Percentiles rank a stretch among this genome's conserved stretches.
These are phyloP conservation scores for Mytilinidion resinicola DNA, from an alignment of 495 filamentous ascomycete genomes.

Conservation along the genomic window DNA sequence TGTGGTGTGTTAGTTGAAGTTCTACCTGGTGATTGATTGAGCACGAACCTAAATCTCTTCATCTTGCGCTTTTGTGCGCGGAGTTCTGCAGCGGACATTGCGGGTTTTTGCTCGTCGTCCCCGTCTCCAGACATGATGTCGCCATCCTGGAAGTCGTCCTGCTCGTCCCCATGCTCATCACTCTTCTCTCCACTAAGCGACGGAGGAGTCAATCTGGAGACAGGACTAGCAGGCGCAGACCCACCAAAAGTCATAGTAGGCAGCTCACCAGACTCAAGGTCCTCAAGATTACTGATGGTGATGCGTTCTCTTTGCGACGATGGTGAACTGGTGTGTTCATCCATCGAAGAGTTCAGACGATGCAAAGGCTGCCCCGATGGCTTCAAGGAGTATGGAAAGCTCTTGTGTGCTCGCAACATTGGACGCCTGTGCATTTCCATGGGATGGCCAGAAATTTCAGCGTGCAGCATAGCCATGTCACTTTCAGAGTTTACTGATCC, in stretches of 20 bases:
- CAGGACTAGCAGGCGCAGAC: slow-evolving; percentile 37
- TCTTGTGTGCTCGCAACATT: slow-evolving; percentile 35
- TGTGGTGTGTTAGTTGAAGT: slow-evolving; percentile 1
- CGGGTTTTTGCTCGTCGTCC: slow-evolving; percentile 48
- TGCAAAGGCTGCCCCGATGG: slow-evolving; percentile 24
- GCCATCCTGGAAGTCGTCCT: slow-evolving; percentile 35
- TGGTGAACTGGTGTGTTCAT: slow-evolving; percentile 8
- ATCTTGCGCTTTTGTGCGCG: slow-evolving; percentile 83
- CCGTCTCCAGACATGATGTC: slow-evolving; percentile 42
- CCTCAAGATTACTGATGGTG: slow-evolving; percentile 27
- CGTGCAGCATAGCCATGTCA: slow-evolving; percentile 30
- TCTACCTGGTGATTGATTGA: not conserved
- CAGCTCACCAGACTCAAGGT: slow-evolving; percentile 19
- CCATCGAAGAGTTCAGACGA: not conserved
- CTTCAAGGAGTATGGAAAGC: slow-evolving; percentile 34
- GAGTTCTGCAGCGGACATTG: slow-evolving; percentile 62
- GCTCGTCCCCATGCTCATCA: slow-evolving; percentile 34
- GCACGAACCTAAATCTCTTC: slow-evolving; percentile 82
- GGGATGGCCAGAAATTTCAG: slow-evolving; percentile 22
- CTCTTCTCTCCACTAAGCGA: slow-evolving; percentile 32
- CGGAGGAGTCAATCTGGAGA: slow-evolving; percentile 31
- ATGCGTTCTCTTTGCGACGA: slow-evolving; percentile 29
- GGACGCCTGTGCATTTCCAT: slow-evolving; percentile 27
- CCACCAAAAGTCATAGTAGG: slow-evolving; percentile 27
- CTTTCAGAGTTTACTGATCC: slow-evolving; percentile 22